These are phyloP conservation scores for Pseudogymnoascus sp. DNA, from an alignment of 2,329 filamentous ascomycete genomes.

Conservation along the genomic window DNA sequence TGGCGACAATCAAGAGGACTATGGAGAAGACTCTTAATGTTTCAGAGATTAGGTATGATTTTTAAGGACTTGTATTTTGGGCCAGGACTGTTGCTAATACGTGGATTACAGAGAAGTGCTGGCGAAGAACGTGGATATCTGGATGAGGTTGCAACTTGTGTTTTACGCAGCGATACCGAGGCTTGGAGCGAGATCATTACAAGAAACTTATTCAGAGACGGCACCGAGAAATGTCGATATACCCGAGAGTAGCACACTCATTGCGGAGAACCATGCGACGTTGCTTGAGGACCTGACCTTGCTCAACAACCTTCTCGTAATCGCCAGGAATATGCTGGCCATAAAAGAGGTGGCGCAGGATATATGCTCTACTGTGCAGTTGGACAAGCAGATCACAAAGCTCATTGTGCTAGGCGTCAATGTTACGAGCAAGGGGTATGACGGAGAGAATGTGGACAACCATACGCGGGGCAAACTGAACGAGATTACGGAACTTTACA, in stretches of 20 bases:
- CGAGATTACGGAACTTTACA: constrained; percentile 59
- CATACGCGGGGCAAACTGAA: constrained; percentile 48
- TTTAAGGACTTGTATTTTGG: not conserved
- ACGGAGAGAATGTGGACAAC: constrained; percentile 54
- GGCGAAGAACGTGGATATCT: constrained; percentile 56
- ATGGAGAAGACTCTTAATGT: constrained; percentile 55
- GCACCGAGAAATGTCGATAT: constrained; percentile 51
- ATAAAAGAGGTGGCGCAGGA: constrained; percentile 59
- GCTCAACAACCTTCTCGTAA: constrained; percentile 60
- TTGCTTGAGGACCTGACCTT: constrained; percentile 56
- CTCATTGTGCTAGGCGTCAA: constrained; percentile 59
- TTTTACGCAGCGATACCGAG: constrained; percentile 54
- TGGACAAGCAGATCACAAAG: constrained; percentile 59
- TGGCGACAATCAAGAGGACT: constrained; percentile 51
- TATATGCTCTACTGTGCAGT: constrained; percentile 55
- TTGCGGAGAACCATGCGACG: constrained; percentile 53
- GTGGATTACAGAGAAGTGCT: constrained; percentile 43
- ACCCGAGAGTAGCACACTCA: constrained; percentile 54
- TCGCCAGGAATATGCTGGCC: constrained; percentile 56
- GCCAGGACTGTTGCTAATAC: not conserved
- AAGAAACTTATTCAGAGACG: constrained; percentile 45
- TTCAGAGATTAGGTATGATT: constrained; percentile 48
- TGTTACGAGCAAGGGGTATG: constrained; percentile 60
- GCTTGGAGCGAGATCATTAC: constrained; percentile 52
- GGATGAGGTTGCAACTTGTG: constrained; percentile 56